Evolutionary conservation across 805 yeast genomes (phyloP), one percentile per base, ranked within the genome.

Genomic region (Ogataea saltuana): DNA sequence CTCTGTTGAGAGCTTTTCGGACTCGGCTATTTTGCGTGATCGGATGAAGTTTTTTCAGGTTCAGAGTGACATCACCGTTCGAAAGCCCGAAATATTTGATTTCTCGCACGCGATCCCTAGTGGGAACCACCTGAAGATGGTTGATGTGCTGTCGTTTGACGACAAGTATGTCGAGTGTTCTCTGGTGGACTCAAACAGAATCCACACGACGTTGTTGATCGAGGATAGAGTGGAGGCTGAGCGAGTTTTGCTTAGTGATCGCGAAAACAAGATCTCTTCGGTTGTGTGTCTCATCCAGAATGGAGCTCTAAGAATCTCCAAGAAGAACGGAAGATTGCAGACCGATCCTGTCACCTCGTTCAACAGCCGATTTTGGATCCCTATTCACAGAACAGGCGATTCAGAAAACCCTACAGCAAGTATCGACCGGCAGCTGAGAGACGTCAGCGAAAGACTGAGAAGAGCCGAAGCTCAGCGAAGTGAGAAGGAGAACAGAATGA

Each of bases 1-100:
- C 62, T 69, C 86, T 26, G 96, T 88, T 1, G 71, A 77, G 26
- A 78, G 76, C 55, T 75, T 70, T 34, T 70, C 71, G 21, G 98
- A 91, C 58, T 71, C 81, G 33, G 59, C 61, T 9, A 54, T 63
- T 1, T 55, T 83, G 39, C 65, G 69, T 11, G 50, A 57, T 0
- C 49, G 71, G 20, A 53, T 70, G 54, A 60, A 54, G 43, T 41
- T 58, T 21, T 57, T 63, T 45, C 64, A 64, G 33, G 50, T 67
- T 7, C 54, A 51, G 19, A 54, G 68, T 16, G 71, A 72, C 35
- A 71, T 84, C 7, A 61, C 79, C 18, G 72, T 74, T 2, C 69
- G 88, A 46, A 68, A 60, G 37, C 69, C 72, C 18, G 93, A 88
- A 53, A 60, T 62, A 7, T 86, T 85, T 54, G 73, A 78, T 44